Percentiles rank a stretch among this genome's conserved stretches.
These are phyloP conservation scores for Deinandra increscens DNA, from an alignment of 129 eudicot genomes.

Conservation along the genomic window DNA sequence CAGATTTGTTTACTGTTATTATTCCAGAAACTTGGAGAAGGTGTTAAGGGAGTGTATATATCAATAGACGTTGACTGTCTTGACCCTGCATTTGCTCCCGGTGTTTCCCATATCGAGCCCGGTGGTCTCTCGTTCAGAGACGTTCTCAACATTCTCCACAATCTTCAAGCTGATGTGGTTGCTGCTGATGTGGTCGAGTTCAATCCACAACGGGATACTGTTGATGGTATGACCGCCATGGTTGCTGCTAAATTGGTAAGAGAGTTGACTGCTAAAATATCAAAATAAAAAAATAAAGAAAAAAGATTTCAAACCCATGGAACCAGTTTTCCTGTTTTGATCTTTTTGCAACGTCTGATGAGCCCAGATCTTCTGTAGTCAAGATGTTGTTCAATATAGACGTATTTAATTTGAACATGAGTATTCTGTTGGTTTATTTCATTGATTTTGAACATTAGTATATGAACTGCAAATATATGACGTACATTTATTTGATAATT, in stretches of 20 bases:
- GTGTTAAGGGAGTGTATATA: slow-evolving; percentile 88
- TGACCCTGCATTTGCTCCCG: slow-evolving; percentile 98
- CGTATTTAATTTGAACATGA: not conserved
- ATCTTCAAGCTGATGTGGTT: slow-evolving; percentile 86
- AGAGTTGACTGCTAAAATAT: slow-evolving; percentile 88
- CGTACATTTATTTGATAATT: too few relatives aligned
- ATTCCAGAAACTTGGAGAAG: slow-evolving; percentile 90
- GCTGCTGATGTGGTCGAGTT: slow-evolving; percentile 96
- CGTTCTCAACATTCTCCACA: slow-evolving; percentile 85
- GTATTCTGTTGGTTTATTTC: slow-evolving; percentile 21
- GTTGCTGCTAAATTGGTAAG: slow-evolving; percentile 95
- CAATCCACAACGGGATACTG: slow-evolving; percentile 96
- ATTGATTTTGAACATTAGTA: not conserved
- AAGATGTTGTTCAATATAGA: slow-evolving; percentile 25
- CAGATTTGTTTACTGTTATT: slow-evolving; percentile 6
- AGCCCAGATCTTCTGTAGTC: slow-evolving; percentile 12
- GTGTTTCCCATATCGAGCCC: slow-evolving; percentile 93
- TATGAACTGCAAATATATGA: too few relatives aligned
- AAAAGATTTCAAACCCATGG: slow-evolving; percentile 20
- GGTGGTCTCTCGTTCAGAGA: slow-evolving; percentile 97
- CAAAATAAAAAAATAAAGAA: slow-evolving; percentile 52
- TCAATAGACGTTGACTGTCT: slow-evolving; percentile 88
- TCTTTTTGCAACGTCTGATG: slow-evolving; percentile 15
- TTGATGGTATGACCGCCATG: slow-evolving; percentile 98
- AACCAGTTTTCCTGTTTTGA: slow-evolving; percentile 12